Evolutionary conservation across 768 basidiomycete genomes (phyloP).

Genomic region (Atractiella rhizophila): DNA sequence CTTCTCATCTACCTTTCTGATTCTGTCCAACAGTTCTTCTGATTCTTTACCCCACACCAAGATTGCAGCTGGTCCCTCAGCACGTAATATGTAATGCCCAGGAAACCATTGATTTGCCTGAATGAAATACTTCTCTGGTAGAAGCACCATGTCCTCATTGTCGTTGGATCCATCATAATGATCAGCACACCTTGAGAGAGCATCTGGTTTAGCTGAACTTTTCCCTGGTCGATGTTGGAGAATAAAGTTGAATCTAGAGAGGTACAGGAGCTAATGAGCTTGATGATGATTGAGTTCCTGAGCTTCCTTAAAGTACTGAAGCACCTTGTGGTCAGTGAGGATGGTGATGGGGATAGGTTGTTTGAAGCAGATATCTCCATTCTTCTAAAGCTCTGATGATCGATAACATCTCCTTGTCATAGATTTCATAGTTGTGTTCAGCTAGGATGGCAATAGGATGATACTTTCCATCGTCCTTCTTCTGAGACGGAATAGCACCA

Average conservation of each 20-base stretch:
- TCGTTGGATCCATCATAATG: too few relatives aligned
- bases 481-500: constrained; percentile 3
- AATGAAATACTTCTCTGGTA: too few relatives aligned
- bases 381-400: constrained; percentile 10
- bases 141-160: too few relatives aligned
- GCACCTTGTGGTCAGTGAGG: constrained; percentile 11
- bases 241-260: constrained; percentile 12
- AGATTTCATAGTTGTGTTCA: constrained; percentile 12
- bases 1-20: too few relatives aligned
- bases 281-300: constrained; percentile 9
- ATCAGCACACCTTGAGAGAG: too few relatives aligned
- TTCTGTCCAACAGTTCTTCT: too few relatives aligned
- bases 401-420: constrained; percentile 15
- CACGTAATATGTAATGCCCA: too few relatives aligned
- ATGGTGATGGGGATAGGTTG: constrained; percentile 1
- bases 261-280: constrained; percentile 11
- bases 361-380: constrained; percentile 10
- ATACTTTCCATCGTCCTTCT: background rate
- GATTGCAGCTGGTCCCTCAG: too few relatives aligned
- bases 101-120: too few relatives aligned
- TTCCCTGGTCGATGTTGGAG: too few relatives aligned
- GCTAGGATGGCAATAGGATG: constrained; percentile 7
- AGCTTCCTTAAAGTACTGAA: constrained; percentile 9
- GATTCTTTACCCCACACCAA: too few relatives aligned
- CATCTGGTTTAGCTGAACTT: too few relatives aligned